Evolutionary conservation across 1,284 basidiomycete genomes (phyloP).

Genomic region (Pseudomicrostroma phylloplanum): DNA sequence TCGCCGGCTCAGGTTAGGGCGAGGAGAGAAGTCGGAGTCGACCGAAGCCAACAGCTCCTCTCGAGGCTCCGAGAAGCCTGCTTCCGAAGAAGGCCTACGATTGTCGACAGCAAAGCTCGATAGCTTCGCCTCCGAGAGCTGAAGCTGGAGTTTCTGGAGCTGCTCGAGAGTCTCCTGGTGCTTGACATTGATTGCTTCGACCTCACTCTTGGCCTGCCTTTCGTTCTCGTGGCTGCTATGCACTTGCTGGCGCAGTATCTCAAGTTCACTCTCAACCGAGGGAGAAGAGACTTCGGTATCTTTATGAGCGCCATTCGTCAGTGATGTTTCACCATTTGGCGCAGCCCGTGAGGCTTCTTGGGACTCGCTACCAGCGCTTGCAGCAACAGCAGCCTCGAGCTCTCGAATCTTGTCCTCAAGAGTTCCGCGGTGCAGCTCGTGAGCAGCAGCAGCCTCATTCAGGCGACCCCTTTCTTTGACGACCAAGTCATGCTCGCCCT

Average conservation of each 20-base stretch:
- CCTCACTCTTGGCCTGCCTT: slow-evolving; percentile 55
- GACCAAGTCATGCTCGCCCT: slow-evolving; percentile 54
- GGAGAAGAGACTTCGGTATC: slow-evolving; percentile 7
- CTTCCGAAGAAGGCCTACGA: slow-evolving; percentile 2
- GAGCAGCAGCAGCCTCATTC: slow-evolving; percentile 14
- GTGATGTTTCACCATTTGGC: neutral
- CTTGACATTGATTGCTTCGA: slow-evolving; percentile 69
- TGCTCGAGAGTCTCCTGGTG: slow-evolving; percentile 82
- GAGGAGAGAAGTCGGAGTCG: neutral
- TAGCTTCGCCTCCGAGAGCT: slow-evolving; percentile 36
- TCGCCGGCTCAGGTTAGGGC: neutral
- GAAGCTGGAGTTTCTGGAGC: slow-evolving; percentile 65
- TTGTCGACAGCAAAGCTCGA: slow-evolving; percentile 3
- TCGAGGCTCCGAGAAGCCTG: slow-evolving; percentile 18
- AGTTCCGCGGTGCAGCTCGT: slow-evolving; percentile 15
- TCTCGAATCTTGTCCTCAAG: slow-evolving; percentile 17
- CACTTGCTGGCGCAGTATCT: slow-evolving; percentile 12
- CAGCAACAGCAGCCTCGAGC: slow-evolving; percentile 11
- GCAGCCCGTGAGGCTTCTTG: neutral
- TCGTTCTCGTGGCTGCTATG: slow-evolving; percentile 20
- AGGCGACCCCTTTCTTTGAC: slow-evolving; percentile 13
- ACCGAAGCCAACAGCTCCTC: neutral
- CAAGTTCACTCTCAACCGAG: slow-evolving; percentile 10
- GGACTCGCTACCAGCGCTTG: slow-evolving; percentile 1
- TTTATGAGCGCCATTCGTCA: neutral